Base-by-base conservation (phyloP, 2,329 filamentous ascomycete genomes). In the Neofusicoccum parvum region DNA sequence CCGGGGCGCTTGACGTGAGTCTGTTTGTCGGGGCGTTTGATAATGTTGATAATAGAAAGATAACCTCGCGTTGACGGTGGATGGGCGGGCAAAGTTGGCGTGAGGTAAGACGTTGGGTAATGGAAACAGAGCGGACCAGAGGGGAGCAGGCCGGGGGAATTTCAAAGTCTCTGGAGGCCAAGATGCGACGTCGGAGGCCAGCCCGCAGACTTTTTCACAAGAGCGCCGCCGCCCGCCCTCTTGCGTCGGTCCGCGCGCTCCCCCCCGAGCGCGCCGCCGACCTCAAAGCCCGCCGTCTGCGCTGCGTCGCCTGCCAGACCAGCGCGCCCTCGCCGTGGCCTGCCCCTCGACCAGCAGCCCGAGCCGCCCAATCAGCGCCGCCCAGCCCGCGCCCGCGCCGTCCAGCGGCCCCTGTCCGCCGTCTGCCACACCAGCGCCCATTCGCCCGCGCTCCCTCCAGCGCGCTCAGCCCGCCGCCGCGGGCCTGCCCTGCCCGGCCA, bases 81-180 rank as follows among this genome's bases (percentile, higher is more conserved):
- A 74, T 74, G 73, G 74, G 75, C 73, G 74, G 71, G 75, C 69
- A 64, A 65, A 73, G 71, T 74, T 75, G 74, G 72, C 73, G 79
- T 80, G 79, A 80, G 78, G 79, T 81, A 81, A 81, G 75, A 73
- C 75, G 74, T 80, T 81, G 77, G 77, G 75, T 81, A 81, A 81
- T 80, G 78, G 71, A 80, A 81, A 80, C 73, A 54, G 62, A 51
- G 60, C 60, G 54, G 54, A 59, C 54, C 60, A 46, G 32, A 56
- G 39, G 23, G 50, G 17, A 48, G 50, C 51, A 51, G 64, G 71
- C 73, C 71, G 72, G 64, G 74, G 73, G 72, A 71, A 74, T 59
- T 58, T 53, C 49, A 48, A 46, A 60, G 37, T 37, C 41, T 27
- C 23, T 50, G 36, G 54, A 56, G 48, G 64, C 64, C 53, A 59